Evolutionary conservation across 805 yeast genomes (phyloP).

Genomic region (Candida anglica): DNA sequence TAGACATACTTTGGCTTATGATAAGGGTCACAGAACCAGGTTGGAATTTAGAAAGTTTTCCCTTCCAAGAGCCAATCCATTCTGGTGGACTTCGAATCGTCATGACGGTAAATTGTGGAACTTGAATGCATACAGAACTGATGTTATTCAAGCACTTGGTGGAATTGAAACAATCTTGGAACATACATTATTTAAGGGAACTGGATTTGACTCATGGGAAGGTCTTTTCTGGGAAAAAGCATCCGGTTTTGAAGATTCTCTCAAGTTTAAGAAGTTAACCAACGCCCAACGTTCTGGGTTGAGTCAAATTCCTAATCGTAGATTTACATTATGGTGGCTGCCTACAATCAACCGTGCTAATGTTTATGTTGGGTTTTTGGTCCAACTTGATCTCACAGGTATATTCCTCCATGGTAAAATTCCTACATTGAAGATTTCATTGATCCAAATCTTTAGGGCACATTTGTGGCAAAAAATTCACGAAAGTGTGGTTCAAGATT

Average conservation of each 20-base stretch:
- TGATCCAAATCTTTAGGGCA: slow-evolving; percentile 94
- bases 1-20: slow-evolving; percentile 89
- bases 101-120: slow-evolving; percentile 98
- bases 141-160: slow-evolving; percentile 94
- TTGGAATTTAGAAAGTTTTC: slow-evolving; percentile 73
- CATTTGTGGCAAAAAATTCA: slow-evolving; percentile 99
- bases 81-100: slow-evolving; percentile 93
- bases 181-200: slow-evolving; percentile 91
- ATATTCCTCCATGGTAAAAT: slow-evolving; percentile 96
- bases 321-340: slow-evolving; percentile 99
- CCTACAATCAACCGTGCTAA: slow-evolving; percentile 98
- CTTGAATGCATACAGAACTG: slow-evolving; percentile 85
- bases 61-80: slow-evolving; percentile 73
- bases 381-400: slow-evolving; percentile 94
- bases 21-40: slow-evolving; percentile 87
- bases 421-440: slow-evolving; percentile 92
- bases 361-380: slow-evolving; percentile 95
- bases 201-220: slow-evolving; percentile 98
- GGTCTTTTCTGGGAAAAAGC: slow-evolving; percentile 98
- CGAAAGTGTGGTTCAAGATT: slow-evolving; percentile 88
- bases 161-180: slow-evolving; percentile 95
- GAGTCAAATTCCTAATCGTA: slow-evolving; percentile 94
- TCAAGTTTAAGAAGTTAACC: slow-evolving; percentile 90
- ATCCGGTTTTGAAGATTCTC: slow-evolving; percentile 93
- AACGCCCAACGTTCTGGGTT: slow-evolving; percentile 97